Evolutionary conservation across 2,329 filamentous ascomycete genomes (phyloP).

Genomic region (Botrytis squamosa): DNA sequence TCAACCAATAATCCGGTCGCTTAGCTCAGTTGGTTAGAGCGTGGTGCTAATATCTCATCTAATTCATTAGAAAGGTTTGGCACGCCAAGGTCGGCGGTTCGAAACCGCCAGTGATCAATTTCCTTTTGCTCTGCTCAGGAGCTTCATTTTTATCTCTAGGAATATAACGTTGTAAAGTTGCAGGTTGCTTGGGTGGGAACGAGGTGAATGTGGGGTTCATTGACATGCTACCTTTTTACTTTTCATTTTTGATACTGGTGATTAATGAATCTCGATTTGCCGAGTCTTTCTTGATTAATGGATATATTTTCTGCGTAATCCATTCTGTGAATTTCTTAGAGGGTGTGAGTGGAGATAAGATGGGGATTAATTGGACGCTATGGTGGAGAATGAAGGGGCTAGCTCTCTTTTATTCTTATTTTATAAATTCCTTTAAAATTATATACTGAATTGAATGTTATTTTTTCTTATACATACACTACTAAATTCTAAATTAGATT

Average conservation of each 20-base stretch:
- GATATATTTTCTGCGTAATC: background rate
- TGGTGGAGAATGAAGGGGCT: slow-evolving; percentile 5
- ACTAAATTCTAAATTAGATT: too few species aligned
- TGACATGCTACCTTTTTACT: background rate
- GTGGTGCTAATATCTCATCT: slow-evolving; percentile 5
- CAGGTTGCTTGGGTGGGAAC: background rate
- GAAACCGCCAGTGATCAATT: background rate
- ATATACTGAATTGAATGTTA: too few species aligned
- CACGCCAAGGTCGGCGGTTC: slow-evolving; percentile 13
- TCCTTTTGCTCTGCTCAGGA: background rate
- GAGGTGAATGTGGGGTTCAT: background rate
- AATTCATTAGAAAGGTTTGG: background rate
- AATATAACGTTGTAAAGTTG: background rate
- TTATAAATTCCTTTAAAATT: too few species aligned
- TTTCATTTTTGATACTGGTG: background rate
- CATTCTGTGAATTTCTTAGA: background rate
- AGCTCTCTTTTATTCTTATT: too few species aligned
- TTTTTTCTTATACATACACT: too few species aligned
- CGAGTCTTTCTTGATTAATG: background rate
- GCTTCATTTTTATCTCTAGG: background rate
- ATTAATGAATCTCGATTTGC: background rate
- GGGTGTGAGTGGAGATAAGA: background rate
- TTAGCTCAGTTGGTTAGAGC: slow-evolving; percentile 17
- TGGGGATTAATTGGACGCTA: background rate
- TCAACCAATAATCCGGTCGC: background rate